Evolutionary conservation across 495 filamentous ascomycete species (phyloP).

Genomic region (Penicillium paxilli): DNA sequence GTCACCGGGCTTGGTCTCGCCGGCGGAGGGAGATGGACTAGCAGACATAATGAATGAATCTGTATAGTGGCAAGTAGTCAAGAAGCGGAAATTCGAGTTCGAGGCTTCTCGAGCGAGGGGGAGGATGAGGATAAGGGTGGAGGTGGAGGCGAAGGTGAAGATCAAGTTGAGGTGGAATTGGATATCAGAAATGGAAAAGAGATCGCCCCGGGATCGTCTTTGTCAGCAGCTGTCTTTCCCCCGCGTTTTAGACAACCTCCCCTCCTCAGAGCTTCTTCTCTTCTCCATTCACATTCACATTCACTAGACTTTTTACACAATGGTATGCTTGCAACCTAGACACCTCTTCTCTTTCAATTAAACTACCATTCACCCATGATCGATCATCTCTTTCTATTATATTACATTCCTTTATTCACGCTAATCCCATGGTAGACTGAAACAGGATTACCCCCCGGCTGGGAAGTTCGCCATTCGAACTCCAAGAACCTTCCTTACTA

Average conservation of each 20-base stretch:
- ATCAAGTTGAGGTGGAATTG: not conserved
- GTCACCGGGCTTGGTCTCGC: slow-evolving; percentile 60
- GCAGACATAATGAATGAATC: slow-evolving; percentile 48
- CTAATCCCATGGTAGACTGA: slow-evolving; percentile 46
- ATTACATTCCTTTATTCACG: not conserved
- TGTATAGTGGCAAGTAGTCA: too few species aligned
- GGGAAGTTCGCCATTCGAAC: slow-evolving; percentile 95
- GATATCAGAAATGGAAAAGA: not conserved
- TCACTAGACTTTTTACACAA: slow-evolving; percentile 3
- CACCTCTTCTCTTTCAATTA: too few species aligned
- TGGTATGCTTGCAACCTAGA: slow-evolving; percentile 7
- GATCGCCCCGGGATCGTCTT: not conserved
- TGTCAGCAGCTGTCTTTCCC: slow-evolving; percentile 4
- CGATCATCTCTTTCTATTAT: too few species aligned
- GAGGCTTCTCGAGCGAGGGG: too few species aligned
- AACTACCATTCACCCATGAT: too few species aligned
- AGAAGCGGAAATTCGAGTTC: too few species aligned
- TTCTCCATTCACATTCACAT: not conserved
- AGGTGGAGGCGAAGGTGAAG: not conserved
- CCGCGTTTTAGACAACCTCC: slow-evolving; percentile 26
- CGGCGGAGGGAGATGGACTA: slow-evolving; percentile 58
- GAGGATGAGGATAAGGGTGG: not conserved
- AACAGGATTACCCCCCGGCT: slow-evolving; percentile 79
- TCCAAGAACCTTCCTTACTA: slow-evolving; percentile 98
- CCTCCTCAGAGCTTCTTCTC: not conserved